Evolutionary conservation across 2,329 filamentous ascomycete species (phyloP).

Genomic region (Colletotrichum sp.): DNA sequence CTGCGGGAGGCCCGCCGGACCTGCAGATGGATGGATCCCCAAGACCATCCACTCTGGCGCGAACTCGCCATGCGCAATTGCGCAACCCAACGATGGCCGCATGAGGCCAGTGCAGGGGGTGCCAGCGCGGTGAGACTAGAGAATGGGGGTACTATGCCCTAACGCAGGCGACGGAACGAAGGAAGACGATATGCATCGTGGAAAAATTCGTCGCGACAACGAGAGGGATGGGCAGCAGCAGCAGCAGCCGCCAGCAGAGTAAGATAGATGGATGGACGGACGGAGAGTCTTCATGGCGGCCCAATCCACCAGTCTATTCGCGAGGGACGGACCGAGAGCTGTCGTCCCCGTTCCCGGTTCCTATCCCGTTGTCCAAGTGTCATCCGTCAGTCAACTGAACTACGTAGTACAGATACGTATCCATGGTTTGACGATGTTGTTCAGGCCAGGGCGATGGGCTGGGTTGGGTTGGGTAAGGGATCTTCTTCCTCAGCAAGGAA

Average conservation of each 20-base stretch:
- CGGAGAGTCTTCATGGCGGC: not conserved
- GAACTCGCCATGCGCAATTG: conserved; percentile 1
- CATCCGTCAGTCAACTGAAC: not conserved
- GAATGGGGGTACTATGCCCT: conserved; percentile 4
- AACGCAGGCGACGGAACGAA: not conserved
- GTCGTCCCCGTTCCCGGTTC: not conserved
- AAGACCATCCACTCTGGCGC: not conserved
- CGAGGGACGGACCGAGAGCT: not conserved
- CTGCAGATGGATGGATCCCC: conserved; percentile 14
- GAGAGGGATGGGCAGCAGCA: not conserved
- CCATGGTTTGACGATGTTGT: not conserved
- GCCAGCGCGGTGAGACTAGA: not conserved
- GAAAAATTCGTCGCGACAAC: not conserved
- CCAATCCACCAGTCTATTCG: not conserved
- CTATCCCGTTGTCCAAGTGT: not conserved
- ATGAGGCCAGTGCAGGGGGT: not conserved
- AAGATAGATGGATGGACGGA: not conserved
- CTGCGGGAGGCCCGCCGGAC: conserved; percentile 18
- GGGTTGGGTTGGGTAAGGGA: not conserved
- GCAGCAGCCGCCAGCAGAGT: not conserved
- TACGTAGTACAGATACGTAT: not conserved
- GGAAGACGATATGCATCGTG: not conserved
- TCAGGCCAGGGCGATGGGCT: not conserved
- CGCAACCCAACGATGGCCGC: conserved; percentile 13
- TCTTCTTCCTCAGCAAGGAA: not conserved